Evolutionary conservation across 2,329 filamentous ascomycete genomes (phyloP).

Genomic region (Colletotrichum sp.): DNA sequence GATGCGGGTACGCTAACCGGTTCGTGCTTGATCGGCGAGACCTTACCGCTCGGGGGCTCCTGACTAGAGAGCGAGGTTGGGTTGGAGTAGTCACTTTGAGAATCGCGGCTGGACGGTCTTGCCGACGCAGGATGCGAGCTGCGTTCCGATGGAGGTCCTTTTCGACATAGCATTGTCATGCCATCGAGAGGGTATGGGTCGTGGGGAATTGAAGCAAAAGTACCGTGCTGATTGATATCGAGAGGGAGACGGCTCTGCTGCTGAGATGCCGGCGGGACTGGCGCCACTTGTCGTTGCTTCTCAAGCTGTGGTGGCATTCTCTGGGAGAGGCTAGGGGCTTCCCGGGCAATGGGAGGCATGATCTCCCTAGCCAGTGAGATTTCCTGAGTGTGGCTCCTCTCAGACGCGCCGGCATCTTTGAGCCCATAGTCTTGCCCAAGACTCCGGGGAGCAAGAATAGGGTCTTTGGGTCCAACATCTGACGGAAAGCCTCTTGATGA

Average conservation of each 20-base stretch:
- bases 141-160: constrained; percentile 66
- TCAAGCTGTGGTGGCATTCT: constrained; percentile 34
- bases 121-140: constrained; percentile 59
- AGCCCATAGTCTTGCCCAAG: neutral
- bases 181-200: constrained; percentile 94
- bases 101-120: constrained; percentile 84
- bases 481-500: neutral
- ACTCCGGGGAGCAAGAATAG: neutral
- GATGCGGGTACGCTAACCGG: constrained; percentile 47
- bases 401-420: neutral
- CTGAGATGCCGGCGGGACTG: constrained; percentile 23
- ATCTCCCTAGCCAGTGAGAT: constrained; percentile 63
- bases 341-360: constrained; percentile 49
- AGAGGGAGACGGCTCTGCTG: constrained; percentile 38
- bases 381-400: constrained; percentile 65
- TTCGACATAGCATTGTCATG: constrained; percentile 96
- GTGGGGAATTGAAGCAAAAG: constrained; percentile 77
- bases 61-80: constrained; percentile 88
- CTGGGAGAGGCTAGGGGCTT: constrained; percentile 57
- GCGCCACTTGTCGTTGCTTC: constrained; percentile 1
- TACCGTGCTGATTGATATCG: constrained; percentile 60
- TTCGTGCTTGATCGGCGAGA: constrained; percentile 74
- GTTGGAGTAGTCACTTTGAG: constrained; percentile 88
- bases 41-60: constrained; percentile 76
- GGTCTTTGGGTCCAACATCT: neutral